phyloP scores from a whole-genome alignment of 2,329 filamentous ascomycete genomes.

The Neophaeococcomyces mojaviensis region DNA sequence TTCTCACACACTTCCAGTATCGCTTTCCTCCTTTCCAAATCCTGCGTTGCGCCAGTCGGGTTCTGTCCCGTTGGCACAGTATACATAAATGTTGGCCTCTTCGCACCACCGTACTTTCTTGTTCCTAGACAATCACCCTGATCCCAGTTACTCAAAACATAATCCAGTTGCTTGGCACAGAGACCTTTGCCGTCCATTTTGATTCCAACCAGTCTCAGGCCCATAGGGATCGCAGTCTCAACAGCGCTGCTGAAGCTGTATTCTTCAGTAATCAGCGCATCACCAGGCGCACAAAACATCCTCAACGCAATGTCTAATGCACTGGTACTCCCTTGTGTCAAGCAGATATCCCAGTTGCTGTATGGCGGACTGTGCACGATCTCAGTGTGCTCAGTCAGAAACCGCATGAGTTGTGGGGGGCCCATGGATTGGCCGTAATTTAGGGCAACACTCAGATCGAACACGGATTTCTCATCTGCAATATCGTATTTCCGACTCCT shows the following conservation, averaged over 20 bases:
- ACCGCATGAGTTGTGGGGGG: slow-evolving; percentile 78
- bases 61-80: slow-evolving; percentile 80
- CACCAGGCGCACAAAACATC: slow-evolving; percentile 69
- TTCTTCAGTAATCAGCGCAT: slow-evolving; percentile 77
- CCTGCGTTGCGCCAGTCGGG: slow-evolving; percentile 79
- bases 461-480: slow-evolving; percentile 50
- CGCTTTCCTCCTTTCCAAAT: slow-evolving; percentile 56
- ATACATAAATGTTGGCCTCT: slow-evolving; percentile 62
- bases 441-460: slow-evolving; percentile 77
- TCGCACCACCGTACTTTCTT: slow-evolving; percentile 34
- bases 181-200: slow-evolving; percentile 62
- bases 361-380: slow-evolving; percentile 82
- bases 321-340: slow-evolving; percentile 80
- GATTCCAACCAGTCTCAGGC: slow-evolving; percentile 53
- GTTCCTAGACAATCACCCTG: slow-evolving; percentile 32
- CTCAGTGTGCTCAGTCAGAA: slow-evolving; percentile 91
- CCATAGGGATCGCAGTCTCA: slow-evolving; percentile 57
- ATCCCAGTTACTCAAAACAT: slow-evolving; percentile 60
- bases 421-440: slow-evolving; percentile 91
- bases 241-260: slow-evolving; percentile 80
- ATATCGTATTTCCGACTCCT: slow-evolving; percentile 76
- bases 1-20: slow-evolving; percentile 73
- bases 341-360: slow-evolving; percentile 76
- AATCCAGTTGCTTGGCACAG: slow-evolving; percentile 54
- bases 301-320: slow-evolving; percentile 76